Conservation (phyloP, 331 rosid species). For the Dryas integrifolia region DNA sequence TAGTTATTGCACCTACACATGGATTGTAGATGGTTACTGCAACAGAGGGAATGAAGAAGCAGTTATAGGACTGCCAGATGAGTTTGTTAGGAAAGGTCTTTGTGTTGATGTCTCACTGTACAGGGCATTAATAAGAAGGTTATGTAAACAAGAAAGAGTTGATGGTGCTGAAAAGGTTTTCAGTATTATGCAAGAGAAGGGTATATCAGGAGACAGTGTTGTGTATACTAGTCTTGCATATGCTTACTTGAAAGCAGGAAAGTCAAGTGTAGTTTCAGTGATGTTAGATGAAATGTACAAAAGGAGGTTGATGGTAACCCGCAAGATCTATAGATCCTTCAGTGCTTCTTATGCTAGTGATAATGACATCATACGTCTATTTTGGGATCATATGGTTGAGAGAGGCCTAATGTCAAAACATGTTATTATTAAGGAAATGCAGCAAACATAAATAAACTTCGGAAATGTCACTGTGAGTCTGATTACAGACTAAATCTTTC, state of each 20-base stretch:
- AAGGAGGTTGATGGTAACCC: constrained; percentile 63
- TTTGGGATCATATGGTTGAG: constrained; percentile 64
- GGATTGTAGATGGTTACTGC: constrained; percentile 75
- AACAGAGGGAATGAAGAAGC: constrained; percentile 52
- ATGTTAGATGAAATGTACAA: constrained; percentile 62
- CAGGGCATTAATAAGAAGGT: constrained; percentile 77
- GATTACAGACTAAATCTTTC: background rate
- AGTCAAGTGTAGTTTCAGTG: constrained; percentile 38
- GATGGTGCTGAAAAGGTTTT: constrained; percentile 59
- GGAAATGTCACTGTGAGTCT: background rate
- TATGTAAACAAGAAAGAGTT: constrained; percentile 58
- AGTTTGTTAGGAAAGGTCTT: constrained; percentile 53
- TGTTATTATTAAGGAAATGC: constrained; percentile 51
- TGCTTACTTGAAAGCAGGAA: constrained; percentile 68
- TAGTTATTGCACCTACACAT: constrained; percentile 59
- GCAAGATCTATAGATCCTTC: constrained; percentile 61
- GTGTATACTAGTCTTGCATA: constrained; percentile 64
- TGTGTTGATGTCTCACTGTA: constrained; percentile 59
- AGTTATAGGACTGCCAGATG: constrained; percentile 53
- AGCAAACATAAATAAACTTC: constrained; percentile 23
- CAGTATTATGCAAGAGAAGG: constrained; percentile 49
- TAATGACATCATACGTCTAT: constrained; percentile 38
- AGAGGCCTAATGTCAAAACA: constrained; percentile 71
- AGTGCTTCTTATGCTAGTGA: constrained; percentile 40
- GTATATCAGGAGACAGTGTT: constrained; percentile 64